A percentile compares a stretch with the other conserved stretches of the same genome.
Evolutionary conservation across 78 protist genomes (phyloP).

Genomic region (Dictyostelium intermedium): DNA sequence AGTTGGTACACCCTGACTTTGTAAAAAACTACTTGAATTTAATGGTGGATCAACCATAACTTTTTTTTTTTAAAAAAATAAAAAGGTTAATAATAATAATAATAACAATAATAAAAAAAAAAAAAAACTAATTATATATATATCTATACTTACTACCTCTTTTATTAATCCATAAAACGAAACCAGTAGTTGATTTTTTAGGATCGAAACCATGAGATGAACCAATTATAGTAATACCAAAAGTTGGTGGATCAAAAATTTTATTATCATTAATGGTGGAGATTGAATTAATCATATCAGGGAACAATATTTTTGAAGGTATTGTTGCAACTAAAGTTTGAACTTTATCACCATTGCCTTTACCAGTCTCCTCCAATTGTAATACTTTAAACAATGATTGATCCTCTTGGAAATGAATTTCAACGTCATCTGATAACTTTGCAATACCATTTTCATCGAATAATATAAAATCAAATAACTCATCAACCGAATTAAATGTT

Average conservation of each 20-base stretch:
- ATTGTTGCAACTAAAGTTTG: background rate
- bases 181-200: conserved; percentile 84
- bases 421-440: conserved; percentile 29
- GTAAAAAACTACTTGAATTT: conserved; percentile 64
- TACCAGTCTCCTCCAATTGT: background rate
- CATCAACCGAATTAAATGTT: conserved; percentile 63
- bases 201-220: conserved; percentile 84
- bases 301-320: conserved; percentile 48
- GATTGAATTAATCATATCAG: conserved; percentile 36
- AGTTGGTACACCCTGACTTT: conserved; percentile 83
- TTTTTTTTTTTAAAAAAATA: background rate
- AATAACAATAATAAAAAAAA: background rate
- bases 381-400: conserved; percentile 39
- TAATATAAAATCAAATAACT: conserved; percentile 47
- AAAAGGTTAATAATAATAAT: background rate
- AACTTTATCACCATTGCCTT: background rate
- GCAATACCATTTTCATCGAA: conserved; percentile 69
- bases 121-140: no score
- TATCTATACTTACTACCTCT: conserved; percentile 83
- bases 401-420: conserved; percentile 21
- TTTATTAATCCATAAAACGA: conserved; percentile 83
- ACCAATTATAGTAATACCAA: conserved; percentile 87
- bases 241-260: conserved; percentile 84
- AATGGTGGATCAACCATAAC: conserved; percentile 90
- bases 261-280: conserved; percentile 22